Base-by-base conservation (phyloP, 1,139 yeast genomes). In the Eremothecium gossypii region DNA sequence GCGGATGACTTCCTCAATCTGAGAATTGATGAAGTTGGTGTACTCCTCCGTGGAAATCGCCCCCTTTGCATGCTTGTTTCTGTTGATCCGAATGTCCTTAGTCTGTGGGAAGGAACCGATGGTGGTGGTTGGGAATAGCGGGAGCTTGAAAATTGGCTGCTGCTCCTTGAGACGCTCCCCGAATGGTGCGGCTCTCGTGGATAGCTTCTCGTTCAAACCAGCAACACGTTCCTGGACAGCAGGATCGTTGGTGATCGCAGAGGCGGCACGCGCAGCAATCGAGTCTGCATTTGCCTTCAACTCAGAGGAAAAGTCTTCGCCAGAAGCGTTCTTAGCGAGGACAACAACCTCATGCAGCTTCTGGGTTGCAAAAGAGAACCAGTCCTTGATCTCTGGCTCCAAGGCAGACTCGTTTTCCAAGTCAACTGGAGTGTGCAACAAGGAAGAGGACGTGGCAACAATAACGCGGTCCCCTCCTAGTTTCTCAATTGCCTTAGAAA, bases 101-200 rank as follows among this genome's bases (percentile, higher is more conserved):
- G 98, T 91, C 78, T 91, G 98, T 61, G 98, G 98, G 97, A 91
- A 91, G 55, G 98, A 91, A 71, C 98, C 98, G 70, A 91, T 91
- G 62, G 98, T 91, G 68, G 98, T 91, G 66, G 98, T 91, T 72
- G 98, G 98, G 95, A 91, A 91, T 66, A 85, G 74, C 60, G 98
- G 98, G 68, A 91, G 77, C 76, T 89, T 84, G 77, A 85, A 85
- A 66, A 79, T 75, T 58, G 70, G 73, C 75, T 84, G 76, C 77
- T 91, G 98, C 59, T 80, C 87, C 58, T 74, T 82, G 65, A 85
- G 79, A 77, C 98, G 86, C 51, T 69, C 74, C 59, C 83, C 79
- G 80, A 91, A 91, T 50, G 93, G 79, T 58, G 84, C 68, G 70
- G 79, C 75, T 80, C 98, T 87, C 68, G 85, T 77, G 51, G 94